Base-by-base conservation (phyloP, 1,284 basidiomycete species). In the Pseudozyma sp. region DNA sequence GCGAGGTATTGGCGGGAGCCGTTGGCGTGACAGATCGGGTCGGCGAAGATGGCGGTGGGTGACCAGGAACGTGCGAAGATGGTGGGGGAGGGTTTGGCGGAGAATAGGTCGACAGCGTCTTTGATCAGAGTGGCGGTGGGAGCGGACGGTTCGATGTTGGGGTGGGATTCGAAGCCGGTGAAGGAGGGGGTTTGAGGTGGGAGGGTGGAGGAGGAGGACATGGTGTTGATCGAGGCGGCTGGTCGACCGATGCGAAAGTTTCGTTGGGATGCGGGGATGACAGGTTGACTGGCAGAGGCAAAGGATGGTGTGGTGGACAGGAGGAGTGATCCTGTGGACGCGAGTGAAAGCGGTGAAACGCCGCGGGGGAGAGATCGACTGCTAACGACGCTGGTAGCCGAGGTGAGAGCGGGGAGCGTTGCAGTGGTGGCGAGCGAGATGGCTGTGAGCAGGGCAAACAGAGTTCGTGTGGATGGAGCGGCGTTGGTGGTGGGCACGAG, bases 21-120 rank as follows among this genome's bases (percentile, higher is more conserved):
- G 11, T 33, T 14, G 5, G 63, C 68, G 47, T 66, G 47, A 43
- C 54, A 72, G 17, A 68, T 58, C 10, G 68, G 62, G 33, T 74
- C 90, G 85, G 91, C 90, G 62, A 90, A 90, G 5, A 86, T 85
- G 0, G 90, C 90, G 74, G 89, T 87, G 56, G 85, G 84, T 37
- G 85, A 84, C 89, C 90, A 92, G n/a, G 87, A 86, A 33, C 88
- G 85, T 53, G 88, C 83, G 46, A 92, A 87, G 37, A 90, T 88
- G 54, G 89, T 88, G 19, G 84, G 58, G 0, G 87, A 88, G 1
- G 90, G 89, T 39, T 87, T 82, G 64, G 88, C 88, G 45, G 87
- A 87, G 75, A 89, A 92, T 30, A 92, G 85, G 84, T 87, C 58
- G 51, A 53, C 43, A 0, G 61, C 60, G 17, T 68, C 70, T 0